Percentiles rank a stretch among this genome's conserved stretches.
Conservation (phyloP, 805 yeast species). For the Pichia exigua region DNA sequence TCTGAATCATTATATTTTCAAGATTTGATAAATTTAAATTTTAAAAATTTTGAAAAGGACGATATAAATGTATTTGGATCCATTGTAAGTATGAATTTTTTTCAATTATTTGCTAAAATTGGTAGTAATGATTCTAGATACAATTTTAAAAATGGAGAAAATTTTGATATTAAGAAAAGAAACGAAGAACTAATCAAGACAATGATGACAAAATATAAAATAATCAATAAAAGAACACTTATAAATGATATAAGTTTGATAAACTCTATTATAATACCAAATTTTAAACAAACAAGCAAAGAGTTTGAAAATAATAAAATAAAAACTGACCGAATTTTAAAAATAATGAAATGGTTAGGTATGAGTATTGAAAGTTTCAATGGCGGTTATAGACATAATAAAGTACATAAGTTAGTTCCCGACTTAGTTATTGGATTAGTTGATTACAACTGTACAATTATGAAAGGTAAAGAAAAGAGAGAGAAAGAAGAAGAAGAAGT, state of each 20-base stretch:
- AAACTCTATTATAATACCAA: conserved; percentile 7
- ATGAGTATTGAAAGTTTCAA: not conserved
- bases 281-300: not conserved
- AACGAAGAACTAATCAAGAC: conserved; percentile 29
- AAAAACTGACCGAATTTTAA: not conserved
- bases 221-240: conserved; percentile 23
- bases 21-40: conserved; percentile 47
- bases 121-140: conserved; percentile 9
- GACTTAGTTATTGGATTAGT: conserved; percentile 5
- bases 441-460: not conserved
- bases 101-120: conserved; percentile 38
- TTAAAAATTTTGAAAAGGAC: conserved; percentile 37
- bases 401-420: not conserved
- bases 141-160: conserved; percentile 29
- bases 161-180: conserved; percentile 31
- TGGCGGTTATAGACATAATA: not conserved
- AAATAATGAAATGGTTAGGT: not conserved
- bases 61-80: conserved; percentile 38
- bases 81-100: conserved; percentile 53
- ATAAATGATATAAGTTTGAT: conserved; percentile 17
- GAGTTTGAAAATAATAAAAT: conserved; percentile 1
- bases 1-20: conserved; percentile 74
- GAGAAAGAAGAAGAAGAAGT: not conserved
- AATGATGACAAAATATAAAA: conserved; percentile 18
- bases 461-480: not conserved